A percentile compares a stretch with the other conserved stretches of the same genome.
Conservation (phyloP, 2,329 filamentous ascomycete species). For the Zopfia rhizophila region DNA sequence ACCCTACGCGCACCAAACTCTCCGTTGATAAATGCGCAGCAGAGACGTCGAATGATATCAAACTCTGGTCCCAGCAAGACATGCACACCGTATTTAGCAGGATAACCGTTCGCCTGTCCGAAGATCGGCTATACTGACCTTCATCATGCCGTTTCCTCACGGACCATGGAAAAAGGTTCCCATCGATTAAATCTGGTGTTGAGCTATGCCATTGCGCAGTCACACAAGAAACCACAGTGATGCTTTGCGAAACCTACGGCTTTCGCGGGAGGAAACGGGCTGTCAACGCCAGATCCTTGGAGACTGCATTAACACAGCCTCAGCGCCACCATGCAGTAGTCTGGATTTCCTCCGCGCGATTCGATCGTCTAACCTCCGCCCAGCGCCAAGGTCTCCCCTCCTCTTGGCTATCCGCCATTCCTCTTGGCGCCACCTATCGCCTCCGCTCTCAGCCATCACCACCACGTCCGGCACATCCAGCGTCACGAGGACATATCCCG, state of each 20-base stretch:
- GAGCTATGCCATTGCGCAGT: conserved; percentile 13
- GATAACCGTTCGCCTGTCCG: conserved; percentile 3
- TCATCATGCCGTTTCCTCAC: conserved; percentile 11
- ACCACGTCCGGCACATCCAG: conserved; percentile 8
- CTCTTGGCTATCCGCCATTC: conserved; percentile 19
- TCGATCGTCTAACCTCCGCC: too few species aligned
- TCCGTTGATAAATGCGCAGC: too few species aligned
- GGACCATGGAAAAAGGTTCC: conserved; percentile 6
- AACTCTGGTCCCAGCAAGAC: too few species aligned
- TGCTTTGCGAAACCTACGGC: conserved; percentile 6
- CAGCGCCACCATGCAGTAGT: conserved; percentile 41
- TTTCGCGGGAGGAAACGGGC: conserved; percentile 14
- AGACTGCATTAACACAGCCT: conserved; percentile 39
- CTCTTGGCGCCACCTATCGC: conserved; percentile 28
- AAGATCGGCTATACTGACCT: too few species aligned
- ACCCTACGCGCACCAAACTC: neutral
- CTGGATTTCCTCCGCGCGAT: conserved; percentile 22
- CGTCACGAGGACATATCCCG: conserved; percentile 24
- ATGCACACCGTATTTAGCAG: too few species aligned
- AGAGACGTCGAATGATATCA: too few species aligned
- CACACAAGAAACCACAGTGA: conserved; percentile 11
- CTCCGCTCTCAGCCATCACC: conserved; percentile 27
- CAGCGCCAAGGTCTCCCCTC: too few species aligned
- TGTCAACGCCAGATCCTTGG: conserved; percentile 27
- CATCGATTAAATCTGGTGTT: too few species aligned